Evolutionary conservation across 2,329 filamentous ascomycete species (phyloP).

Genomic region (Colletotrichum godetiae): DNA sequence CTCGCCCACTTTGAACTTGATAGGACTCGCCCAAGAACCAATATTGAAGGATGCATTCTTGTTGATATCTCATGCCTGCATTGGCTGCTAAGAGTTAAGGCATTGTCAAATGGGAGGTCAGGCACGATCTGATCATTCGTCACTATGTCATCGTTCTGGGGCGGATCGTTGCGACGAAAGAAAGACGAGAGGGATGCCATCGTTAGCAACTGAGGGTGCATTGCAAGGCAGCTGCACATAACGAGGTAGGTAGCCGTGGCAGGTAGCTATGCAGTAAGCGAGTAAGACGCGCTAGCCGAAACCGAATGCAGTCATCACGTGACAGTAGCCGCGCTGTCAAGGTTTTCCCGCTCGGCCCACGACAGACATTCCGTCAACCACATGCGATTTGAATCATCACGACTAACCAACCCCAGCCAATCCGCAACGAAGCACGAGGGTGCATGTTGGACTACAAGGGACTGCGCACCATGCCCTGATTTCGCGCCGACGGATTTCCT

Average conservation of each 20-base stretch:
- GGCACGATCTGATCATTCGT: no score
- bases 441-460: background rate
- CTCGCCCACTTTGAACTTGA: background rate
- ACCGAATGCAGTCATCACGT: constrained; percentile 13
- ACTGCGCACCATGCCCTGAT: constrained; percentile 12
- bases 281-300: background rate
- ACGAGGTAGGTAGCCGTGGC: no score
- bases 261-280: background rate
- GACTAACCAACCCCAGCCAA: constrained; percentile 20
- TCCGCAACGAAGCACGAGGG: constrained; percentile 4
- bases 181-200: background rate
- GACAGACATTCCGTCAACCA: constrained; percentile 10
- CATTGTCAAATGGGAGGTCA: background rate
- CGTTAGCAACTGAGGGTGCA: background rate
- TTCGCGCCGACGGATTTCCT: background rate
- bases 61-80: background rate
- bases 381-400: constrained; percentile 7
- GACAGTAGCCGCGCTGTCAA: constrained; percentile 13
- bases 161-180: background rate
- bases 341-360: constrained; percentile 31
- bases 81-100: background rate
- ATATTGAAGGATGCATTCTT: background rate
- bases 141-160: no score
- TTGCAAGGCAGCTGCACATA: background rate
- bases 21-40: background rate